Base-by-base conservation (phyloP, 371 early-diverging fungal species). In the Apophysomyces sp. region DNA sequence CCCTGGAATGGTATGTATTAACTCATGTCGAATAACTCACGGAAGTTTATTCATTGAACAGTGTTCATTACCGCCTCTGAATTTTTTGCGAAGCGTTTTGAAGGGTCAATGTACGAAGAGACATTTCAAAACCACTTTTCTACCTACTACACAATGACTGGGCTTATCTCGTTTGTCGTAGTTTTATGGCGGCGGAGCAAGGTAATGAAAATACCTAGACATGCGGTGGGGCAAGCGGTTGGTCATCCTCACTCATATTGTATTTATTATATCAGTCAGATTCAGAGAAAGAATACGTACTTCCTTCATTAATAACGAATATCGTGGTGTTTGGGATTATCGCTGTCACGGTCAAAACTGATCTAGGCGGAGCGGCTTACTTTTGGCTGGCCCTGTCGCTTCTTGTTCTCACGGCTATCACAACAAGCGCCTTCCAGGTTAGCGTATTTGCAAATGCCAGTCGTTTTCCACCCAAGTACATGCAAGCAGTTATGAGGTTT, bases 121-220 rank as follows among this genome's bases (percentile, higher is more conserved):
- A 86, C 79, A 18, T 93, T 92, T 67, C 88, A 89, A 65, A 91
- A 89, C 76, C 92, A 86, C 72, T 93, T 92, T 65, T 86, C 90
- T 2, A 80, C 85, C 15, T 82, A 72, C 28, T 89, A 81, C 58
- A 89, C 86, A 68, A 73, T 76, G 15, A 78, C 82, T 37, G 88
- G 88, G 68, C 63, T 92, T 16, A 29, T 83, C 5, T 78, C 75
- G 28, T 84, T 87, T 57, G 66, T 76, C 16, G 68, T 80, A 36
- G 76, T 89, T 11, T 72, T 91, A 60, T 78, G 77, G 69, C 80
- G 80, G 34, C 90, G 91, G 57, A 86, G 77, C 58, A 74, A 76
- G 78, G 89, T 88, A 81, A n/a, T n/a, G n/a, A n/a, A n/a, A n/a
- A n/a, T n/a, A n/a, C n/a, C n/a, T n/a, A n/a, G n/a, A n/a, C n/a